These are phyloP conservation scores for Microbotryum scabiosae DNA, from an alignment of 1,284 basidiomycete species.

Conservation along the genomic window DNA sequence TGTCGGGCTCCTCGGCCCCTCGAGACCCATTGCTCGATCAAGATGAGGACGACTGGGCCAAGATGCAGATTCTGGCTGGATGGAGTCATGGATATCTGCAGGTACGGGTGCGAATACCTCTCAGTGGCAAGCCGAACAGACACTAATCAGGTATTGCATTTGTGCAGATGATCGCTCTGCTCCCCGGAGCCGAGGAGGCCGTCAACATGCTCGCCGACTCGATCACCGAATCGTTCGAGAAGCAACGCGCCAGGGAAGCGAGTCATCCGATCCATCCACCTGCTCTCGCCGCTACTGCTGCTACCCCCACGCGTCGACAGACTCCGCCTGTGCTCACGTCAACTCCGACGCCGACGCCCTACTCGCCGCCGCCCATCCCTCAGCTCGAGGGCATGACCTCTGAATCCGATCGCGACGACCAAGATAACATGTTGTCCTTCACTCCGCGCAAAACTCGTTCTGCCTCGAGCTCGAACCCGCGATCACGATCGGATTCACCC, in stretches of 20 bases:
- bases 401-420: slow-evolving; percentile 31
- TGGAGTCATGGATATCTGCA: slow-evolving; percentile 36
- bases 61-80: slow-evolving; percentile 53
- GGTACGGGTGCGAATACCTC: slow-evolving; percentile 62
- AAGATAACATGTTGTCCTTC: slow-evolving; percentile 37
- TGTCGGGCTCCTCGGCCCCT: slow-evolving; percentile 36
- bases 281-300: background rate
- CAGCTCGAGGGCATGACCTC: slow-evolving; percentile 4
- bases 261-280: background rate
- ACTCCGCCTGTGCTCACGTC: background rate
- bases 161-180: slow-evolving; percentile 79
- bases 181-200: slow-evolving; percentile 68
- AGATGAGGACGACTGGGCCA: slow-evolving; percentile 87
- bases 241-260: slow-evolving; percentile 33
- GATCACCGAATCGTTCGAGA: slow-evolving; percentile 71
- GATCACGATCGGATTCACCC: background rate
- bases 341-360: background rate
- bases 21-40: slow-evolving; percentile 52
- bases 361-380: background rate
- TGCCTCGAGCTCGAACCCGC: slow-evolving; percentile 7
- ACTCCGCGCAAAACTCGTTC: slow-evolving; percentile 30
- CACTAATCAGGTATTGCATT: background rate
- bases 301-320: background rate
- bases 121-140: background rate
- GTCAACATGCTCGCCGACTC: slow-evolving; percentile 86